These are phyloP conservation scores for Allomyces arbusculus DNA, from an alignment of 192 early-diverging fungal genomes.

Conservation along the genomic window DNA sequence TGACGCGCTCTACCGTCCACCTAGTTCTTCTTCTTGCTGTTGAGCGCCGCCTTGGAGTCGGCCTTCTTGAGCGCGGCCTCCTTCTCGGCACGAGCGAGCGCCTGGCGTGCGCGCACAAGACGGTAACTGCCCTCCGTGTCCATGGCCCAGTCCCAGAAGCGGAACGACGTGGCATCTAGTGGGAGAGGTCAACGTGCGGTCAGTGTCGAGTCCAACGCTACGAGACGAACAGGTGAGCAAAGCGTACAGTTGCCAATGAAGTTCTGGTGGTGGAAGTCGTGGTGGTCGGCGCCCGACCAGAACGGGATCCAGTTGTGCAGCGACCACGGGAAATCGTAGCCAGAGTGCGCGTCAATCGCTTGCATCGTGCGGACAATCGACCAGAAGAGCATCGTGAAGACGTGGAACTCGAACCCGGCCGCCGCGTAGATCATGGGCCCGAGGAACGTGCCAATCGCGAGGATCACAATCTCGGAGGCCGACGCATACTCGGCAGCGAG, in stretches of 20 bases:
- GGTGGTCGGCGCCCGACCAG: conserved; percentile 82
- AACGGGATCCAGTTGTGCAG: conserved; percentile 64
- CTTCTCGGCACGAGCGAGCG: neutral
- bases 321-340: conserved; percentile 91
- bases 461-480: conserved; percentile 61
- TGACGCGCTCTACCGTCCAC: no score
- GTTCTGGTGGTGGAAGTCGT: conserved; percentile 80
- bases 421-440: conserved; percentile 53
- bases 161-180: conserved; percentile 50
- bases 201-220: neutral
- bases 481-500: conserved; percentile 78
- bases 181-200: neutral
- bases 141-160: conserved; percentile 74
- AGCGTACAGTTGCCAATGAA: conserved; percentile 43
- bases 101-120: neutral
- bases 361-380: conserved; percentile 58
- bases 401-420: conserved; percentile 45
- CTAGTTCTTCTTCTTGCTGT: no score
- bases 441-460: conserved; percentile 68
- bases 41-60: neutral
- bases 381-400: conserved; percentile 73
- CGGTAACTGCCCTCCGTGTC: conserved; percentile 65
- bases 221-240: conserved; percentile 10
- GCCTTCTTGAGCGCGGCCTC: neutral
- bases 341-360: conserved; percentile 76